Base-by-base conservation (phyloP, 805 yeast genomes). In the Danielia oregonensis region DNA sequence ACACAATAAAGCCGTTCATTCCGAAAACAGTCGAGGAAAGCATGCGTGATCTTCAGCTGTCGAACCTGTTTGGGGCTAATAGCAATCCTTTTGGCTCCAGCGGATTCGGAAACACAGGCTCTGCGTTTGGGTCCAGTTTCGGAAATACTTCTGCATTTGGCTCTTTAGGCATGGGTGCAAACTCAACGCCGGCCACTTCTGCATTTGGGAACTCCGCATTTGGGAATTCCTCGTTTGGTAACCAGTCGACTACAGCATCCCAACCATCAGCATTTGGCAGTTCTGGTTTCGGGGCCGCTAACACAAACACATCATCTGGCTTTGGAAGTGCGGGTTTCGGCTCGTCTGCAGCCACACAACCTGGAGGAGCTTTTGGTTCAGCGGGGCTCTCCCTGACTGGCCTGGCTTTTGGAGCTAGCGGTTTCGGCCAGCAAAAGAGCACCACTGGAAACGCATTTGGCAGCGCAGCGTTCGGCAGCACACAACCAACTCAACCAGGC, bases 1-100 rank as follows among this genome's bases (percentile, higher is more conserved):
- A 24, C 4, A 33, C 25, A 16, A 35, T 30, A 18, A 51, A 58
- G 36, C 61, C 59, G 6, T 62, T 61, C 38, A 48, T 62, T n/a
- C 55, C 55, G 10, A 45, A 44, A 22, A 33, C 55, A 1, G 37
- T 58, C 10, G 61, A 57, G 12, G 58, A 57, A 24, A 58, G 54
- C 49, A 24, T 60, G 48, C 22, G 59, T 44, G 34, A 47, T 29
- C 26, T 50, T 11, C 27, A 30, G 13, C 29, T 18, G 14, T 19
- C 31, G 30, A 19, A 19, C 22, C 22, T 7, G 9, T 19, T 19
- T 19, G 29, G 32, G 9, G 5, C 24, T 7, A 16, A 24, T 3
- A 7, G 9, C 22, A 19, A 19, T 9, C 9, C 22, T 7, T 19
- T 19, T 19, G 38, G 35, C 5, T 17, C 36, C n/a, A 16, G 23